A percentile compares a stretch with the other conserved stretches of the same genome.
Evolutionary conservation across 352 stramenopile genomes (phyloP).

Genomic region (Phytophthora aleatoria): DNA sequence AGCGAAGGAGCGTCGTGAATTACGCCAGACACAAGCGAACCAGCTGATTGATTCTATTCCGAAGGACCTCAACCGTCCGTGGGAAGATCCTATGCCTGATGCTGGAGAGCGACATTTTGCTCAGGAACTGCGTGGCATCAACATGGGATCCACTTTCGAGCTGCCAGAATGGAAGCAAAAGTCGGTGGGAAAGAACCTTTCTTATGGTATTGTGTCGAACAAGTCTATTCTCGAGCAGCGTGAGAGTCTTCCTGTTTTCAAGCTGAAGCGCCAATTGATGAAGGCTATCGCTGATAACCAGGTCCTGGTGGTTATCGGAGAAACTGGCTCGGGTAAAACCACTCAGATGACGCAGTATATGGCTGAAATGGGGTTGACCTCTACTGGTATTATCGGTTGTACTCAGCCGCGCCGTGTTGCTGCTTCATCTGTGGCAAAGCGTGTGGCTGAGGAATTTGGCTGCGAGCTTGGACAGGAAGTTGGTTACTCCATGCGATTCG

Average conservation of each 20-base stretch:
- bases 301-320: constrained; percentile 98
- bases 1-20: constrained; percentile 97
- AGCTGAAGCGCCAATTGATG: constrained; percentile 96
- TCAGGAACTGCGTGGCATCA: constrained; percentile 94
- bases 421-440: constrained; percentile 97
- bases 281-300: constrained; percentile 96
- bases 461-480: constrained; percentile 94
- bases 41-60: constrained; percentile 97
- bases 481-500: constrained; percentile 92
- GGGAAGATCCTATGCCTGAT: constrained; percentile 98
- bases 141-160: constrained; percentile 90
- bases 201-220: constrained; percentile 96
- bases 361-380: constrained; percentile 96
- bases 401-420: constrained; percentile 98
- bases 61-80: constrained; percentile 98
- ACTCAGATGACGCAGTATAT: constrained; percentile 99
- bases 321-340: constrained; percentile 98
- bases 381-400: constrained; percentile 96
- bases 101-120: constrained; percentile 98
- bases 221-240: constrained; percentile 97
- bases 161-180: constrained; percentile 98
- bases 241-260: constrained; percentile 96
- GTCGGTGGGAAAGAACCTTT: constrained; percentile 95
- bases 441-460: constrained; percentile 97
- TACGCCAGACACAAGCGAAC: constrained; percentile 97